Evolutionary conservation across 2,329 filamentous ascomycete species (phyloP).

Genomic region (Thielaviopsis euricoi): DNA sequence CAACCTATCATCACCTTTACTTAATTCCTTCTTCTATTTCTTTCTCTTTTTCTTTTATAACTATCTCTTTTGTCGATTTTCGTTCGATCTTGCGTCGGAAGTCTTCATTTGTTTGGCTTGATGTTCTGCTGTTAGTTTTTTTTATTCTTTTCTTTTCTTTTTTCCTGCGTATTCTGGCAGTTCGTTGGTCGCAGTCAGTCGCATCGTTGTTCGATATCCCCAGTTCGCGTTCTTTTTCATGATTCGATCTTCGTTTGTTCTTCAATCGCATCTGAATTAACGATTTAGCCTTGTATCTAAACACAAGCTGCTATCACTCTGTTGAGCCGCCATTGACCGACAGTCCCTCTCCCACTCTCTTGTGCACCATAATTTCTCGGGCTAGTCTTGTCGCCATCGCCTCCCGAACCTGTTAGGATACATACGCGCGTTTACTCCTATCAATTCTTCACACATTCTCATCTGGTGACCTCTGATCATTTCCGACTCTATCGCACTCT

Average conservation of each 20-base stretch:
- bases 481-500: not conserved
- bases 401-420: constrained; percentile 3
- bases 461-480: not conserved
- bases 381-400: constrained; percentile 5
- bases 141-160: not conserved
- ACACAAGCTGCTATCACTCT: not conserved
- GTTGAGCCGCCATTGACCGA: not conserved
- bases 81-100: not conserved
- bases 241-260: not conserved
- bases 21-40: not conserved
- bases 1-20: not conserved
- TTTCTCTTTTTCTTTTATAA: not conserved
- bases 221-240: not conserved
- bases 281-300: not conserved
- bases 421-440: not conserved
- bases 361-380: not conserved
- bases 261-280: not conserved
- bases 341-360: not conserved
- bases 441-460: not conserved
- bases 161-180: not conserved
- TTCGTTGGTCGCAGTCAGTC: not conserved
- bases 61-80: not conserved
- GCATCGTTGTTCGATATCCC: not conserved
- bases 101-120: not conserved
- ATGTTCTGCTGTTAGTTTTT: not conserved